These are phyloP conservation scores for Trypanosomatidae sp. DNA, from an alignment of 208 protist species.

Conservation along the genomic window DNA sequence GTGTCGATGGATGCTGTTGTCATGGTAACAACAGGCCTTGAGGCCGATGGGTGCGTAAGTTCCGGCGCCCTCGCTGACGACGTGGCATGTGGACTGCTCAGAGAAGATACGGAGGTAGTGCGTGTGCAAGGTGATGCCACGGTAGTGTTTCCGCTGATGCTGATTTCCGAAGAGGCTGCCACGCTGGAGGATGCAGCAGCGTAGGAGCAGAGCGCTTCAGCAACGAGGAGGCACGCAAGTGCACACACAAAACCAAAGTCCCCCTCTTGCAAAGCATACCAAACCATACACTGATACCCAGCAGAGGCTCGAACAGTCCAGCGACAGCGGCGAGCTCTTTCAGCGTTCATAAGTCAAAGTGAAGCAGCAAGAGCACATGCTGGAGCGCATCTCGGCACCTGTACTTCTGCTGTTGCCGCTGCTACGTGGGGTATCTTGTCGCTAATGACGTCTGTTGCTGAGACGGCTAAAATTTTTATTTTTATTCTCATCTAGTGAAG, in stretches of 20 bases:
- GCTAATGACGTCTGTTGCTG: background rate
- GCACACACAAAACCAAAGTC: background rate
- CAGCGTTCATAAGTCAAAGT: background rate
- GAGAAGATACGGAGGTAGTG: constrained; percentile 49
- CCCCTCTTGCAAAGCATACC: background rate
- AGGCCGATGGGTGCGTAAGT: constrained; percentile 87
- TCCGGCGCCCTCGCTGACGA: constrained; percentile 75
- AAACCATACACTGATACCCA: background rate
- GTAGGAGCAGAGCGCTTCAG: no score
- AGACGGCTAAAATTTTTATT: background rate
- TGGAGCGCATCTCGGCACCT: background rate
- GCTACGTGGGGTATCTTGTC: background rate
- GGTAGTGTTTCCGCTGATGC: constrained; percentile 82
- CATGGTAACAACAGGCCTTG: constrained; percentile 77
- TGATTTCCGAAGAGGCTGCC: constrained; percentile 13
- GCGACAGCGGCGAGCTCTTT: background rate
- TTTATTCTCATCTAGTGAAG: background rate
- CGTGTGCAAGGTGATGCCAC: constrained; percentile 89
- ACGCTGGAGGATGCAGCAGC: background rate
- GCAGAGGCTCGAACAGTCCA: background rate
- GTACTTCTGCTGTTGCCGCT: background rate
- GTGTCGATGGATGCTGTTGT: constrained; percentile 65
- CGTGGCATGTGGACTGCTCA: constrained; percentile 48
- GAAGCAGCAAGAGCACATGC: background rate
- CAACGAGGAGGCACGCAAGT: background rate